Conservation (phyloP, 768 basidiomycete species). For the Tylopilus subfusipes region DNA sequence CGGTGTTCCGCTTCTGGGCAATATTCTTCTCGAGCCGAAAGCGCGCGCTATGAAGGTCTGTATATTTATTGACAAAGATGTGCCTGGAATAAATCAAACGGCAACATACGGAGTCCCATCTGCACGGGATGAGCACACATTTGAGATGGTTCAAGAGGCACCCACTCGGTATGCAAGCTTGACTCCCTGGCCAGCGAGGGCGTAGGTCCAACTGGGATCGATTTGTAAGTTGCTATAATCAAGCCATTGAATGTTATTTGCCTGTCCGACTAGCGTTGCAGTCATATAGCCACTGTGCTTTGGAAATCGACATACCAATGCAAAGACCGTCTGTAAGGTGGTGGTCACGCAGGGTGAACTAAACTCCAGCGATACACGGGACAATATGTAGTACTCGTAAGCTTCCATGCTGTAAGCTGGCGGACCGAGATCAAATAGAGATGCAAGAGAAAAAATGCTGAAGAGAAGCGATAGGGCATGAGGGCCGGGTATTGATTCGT, state of each 20-base stretch:
- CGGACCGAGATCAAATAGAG: slow-evolving; percentile 52
- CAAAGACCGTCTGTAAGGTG: slow-evolving; percentile 53
- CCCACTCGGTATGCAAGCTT: slow-evolving; percentile 59
- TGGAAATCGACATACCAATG: slow-evolving; percentile 43
- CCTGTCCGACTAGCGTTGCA: slow-evolving; percentile 22
- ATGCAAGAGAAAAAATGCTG: slow-evolving; percentile 61
- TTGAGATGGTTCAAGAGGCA: slow-evolving; percentile 5
- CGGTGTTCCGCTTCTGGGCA: slow-evolving; percentile 45
- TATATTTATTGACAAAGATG: background rate
- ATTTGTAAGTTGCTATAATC: slow-evolving; percentile 53
- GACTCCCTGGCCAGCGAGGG: slow-evolving; percentile 56
- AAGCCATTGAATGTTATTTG: slow-evolving; percentile 46
- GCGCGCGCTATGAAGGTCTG: slow-evolving; percentile 57
- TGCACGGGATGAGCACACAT: slow-evolving; percentile 15
- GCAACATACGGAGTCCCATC: slow-evolving; percentile 52
- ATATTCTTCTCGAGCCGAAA: slow-evolving; percentile 53
- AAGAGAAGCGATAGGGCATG: slow-evolving; percentile 63
- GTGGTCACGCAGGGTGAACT: slow-evolving; percentile 44
- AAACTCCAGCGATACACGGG: slow-evolving; percentile 50
- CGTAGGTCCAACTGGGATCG: slow-evolving; percentile 49
- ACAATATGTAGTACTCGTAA: slow-evolving; percentile 59
- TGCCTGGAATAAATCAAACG: background rate
- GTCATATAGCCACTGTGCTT: slow-evolving; percentile 1
- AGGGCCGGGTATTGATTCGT: slow-evolving; percentile 37
- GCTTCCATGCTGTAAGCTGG: slow-evolving; percentile 51